Base-by-base conservation (phyloP, 768 basidiomycete genomes). In the Gymnopilus junonius region DNA sequence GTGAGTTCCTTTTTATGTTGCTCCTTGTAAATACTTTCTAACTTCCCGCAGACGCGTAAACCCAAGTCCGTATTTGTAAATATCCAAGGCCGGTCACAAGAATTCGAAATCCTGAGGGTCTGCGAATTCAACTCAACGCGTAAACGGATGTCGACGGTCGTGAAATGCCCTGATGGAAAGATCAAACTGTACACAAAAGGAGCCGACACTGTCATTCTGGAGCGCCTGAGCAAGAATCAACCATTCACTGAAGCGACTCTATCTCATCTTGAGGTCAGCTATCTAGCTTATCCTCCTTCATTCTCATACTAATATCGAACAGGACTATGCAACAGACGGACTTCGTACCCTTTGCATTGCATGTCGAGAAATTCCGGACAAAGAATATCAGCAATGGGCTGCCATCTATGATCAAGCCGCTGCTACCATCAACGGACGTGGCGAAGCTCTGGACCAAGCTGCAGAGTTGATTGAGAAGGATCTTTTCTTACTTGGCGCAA, bases 61-160 rank as follows among this genome's bases (percentile, higher is more conserved):
- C 97, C 97, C 4, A 95, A 91, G 72, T 97, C 97, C 0, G 93
- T 96, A 7, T 98, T 94, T 72, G 87, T 99, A 57, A 90, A 92
- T 40, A 82, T 96, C 60, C 80, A 85, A 54, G 95, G 94, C 20
- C 76, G 80, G 58, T 77, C 82, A 0, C 84, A 86, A 59, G 95
- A 99, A 73, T 99, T 89, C 73, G 88, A 98, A 71, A 87, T 99
- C 60, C 77, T 99, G 62, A 99, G 99, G 71, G 91, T 99, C 45
- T 97, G 96, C 85, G 97, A 99, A 78, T 99, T 99, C 84, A 99
- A 99, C 73, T 97, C 95, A 23, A 94, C 95, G 4, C 86, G 97
- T 55, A 99, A 99, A 72, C 87, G 97, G 62, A 99, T 99, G 97
- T 99, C 97, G 27, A 97, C 96, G 1, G 78, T 99, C 68, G 85